Evolutionary conservation across 225 moss, liverwort and hornwort genomes (phyloP).

Genomic region (Pleurozium schreberi): DNA sequence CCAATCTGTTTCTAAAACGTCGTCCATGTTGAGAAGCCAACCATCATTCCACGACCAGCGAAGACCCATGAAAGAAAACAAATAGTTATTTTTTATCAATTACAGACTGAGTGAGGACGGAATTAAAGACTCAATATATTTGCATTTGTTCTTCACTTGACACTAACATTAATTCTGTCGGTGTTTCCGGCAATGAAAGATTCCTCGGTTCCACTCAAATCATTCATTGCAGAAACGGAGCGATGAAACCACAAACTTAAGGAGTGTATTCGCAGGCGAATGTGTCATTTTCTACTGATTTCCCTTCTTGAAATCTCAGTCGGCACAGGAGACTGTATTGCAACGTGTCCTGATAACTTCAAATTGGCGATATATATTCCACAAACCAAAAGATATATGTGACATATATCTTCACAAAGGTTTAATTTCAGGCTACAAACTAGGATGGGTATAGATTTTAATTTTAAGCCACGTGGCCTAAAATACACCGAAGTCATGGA

Average conservation of each 20-base stretch:
- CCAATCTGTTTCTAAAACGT: slow-evolving; percentile 20
- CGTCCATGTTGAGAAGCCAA: slow-evolving; percentile 15
- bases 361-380: background rate
- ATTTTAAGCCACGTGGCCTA: rapidly evolving
- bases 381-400: background rate
- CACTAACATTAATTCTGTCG: background rate
- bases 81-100: no score
- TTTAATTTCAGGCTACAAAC: background rate
- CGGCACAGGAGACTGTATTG: background rate
- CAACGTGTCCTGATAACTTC: background rate
- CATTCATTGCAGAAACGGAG: background rate
- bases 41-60: slow-evolving; percentile 12
- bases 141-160: background rate
- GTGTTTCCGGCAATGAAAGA: background rate
- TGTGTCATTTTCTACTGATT: background rate
- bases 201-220: background rate
- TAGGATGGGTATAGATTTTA: background rate
- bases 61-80: background rate
- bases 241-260: background rate
- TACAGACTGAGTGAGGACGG: no score
- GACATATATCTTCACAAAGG: background rate
- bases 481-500: background rate
- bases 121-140: no score
- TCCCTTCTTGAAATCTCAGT: background rate
- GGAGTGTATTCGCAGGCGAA: no score